These are phyloP conservation scores for Acer campestre DNA, from an alignment of 345 rosid genomes.

Conservation along the genomic window DNA sequence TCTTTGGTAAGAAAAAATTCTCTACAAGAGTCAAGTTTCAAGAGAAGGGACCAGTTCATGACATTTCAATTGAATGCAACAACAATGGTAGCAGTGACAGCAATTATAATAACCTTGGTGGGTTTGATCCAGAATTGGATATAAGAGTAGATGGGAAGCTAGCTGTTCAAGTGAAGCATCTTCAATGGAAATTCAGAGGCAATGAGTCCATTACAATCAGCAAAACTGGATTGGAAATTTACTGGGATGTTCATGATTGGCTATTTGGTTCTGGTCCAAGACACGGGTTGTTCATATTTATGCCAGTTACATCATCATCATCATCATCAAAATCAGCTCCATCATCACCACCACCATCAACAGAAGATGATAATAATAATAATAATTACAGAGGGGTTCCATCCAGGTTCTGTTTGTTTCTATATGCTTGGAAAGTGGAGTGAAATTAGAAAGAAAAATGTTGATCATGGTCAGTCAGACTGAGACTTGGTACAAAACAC, in stretches of 20 bases:
- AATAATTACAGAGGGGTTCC: constrained; percentile 11
- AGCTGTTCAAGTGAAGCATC: constrained; percentile 47
- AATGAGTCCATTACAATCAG: constrained; percentile 39
- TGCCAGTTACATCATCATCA: constrained; percentile 31
- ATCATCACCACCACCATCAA: constrained; percentile 17
- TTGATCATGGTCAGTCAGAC: constrained; percentile 7
- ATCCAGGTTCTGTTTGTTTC: constrained; percentile 51
- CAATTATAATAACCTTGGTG: constrained; percentile 4
- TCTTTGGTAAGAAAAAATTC: constrained; percentile 54
- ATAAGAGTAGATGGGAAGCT: constrained; percentile 49
- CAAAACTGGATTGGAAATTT: constrained; percentile 42
- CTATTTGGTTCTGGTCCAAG: constrained; percentile 56
- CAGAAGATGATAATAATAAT: constrained; percentile 24
- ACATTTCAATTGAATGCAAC: constrained; percentile 44
- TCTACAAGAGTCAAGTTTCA: constrained; percentile 41
- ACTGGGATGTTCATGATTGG: constrained; percentile 66
- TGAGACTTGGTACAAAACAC: constrained; percentile 11
- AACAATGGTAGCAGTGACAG: background rate
- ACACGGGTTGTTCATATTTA: constrained; percentile 52
- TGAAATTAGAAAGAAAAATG: constrained; percentile 18
- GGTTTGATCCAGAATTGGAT: constrained; percentile 43
- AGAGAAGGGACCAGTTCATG: constrained; percentile 40
- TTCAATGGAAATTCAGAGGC: constrained; percentile 68
- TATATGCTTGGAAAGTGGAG: constrained; percentile 54
- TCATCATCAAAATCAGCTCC: constrained; percentile 19